Evolutionary conservation across 2,329 filamentous ascomycete genomes (phyloP).

Genomic region (Fusarium redolens): DNA sequence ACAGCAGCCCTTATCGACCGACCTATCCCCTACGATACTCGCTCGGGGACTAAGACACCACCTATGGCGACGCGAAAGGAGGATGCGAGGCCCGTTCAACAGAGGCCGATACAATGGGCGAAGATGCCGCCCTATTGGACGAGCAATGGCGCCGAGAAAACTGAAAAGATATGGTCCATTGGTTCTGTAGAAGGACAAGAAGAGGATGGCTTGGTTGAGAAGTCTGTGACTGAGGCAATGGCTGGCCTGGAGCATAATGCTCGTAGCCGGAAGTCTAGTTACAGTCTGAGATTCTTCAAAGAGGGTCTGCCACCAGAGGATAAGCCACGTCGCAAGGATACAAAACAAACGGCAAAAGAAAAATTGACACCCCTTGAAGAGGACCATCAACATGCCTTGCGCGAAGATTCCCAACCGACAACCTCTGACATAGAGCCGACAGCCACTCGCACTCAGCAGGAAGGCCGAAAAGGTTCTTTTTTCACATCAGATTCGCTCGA

Average conservation of each 20-base stretch:
- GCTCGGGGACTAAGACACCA: slow-evolving; percentile 26
- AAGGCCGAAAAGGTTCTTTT: slow-evolving; percentile 22
- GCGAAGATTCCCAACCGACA: background rate
- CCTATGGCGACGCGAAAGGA: slow-evolving; percentile 21
- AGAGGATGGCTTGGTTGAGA: slow-evolving; percentile 69
- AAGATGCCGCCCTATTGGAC: slow-evolving; percentile 58
- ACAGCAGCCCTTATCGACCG: slow-evolving; percentile 47
- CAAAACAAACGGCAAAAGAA: slow-evolving; percentile 52
- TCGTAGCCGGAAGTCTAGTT: slow-evolving; percentile 74
- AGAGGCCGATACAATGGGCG: slow-evolving; percentile 39
- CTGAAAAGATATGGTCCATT: slow-evolving; percentile 74
- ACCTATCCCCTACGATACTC: slow-evolving; percentile 37
- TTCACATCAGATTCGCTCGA: slow-evolving; percentile 20
- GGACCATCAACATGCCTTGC: slow-evolving; percentile 8
- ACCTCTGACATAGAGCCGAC: slow-evolving; percentile 11
- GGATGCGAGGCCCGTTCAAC: slow-evolving; percentile 25
- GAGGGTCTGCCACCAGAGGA: slow-evolving; percentile 72
- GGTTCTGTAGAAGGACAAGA: slow-evolving; percentile 62
- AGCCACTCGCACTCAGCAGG: slow-evolving; percentile 18
- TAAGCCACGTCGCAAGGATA: slow-evolving; percentile 65
- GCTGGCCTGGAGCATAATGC: slow-evolving; percentile 71
- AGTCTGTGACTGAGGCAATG: slow-evolving; percentile 72
- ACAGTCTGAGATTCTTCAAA: slow-evolving; percentile 74
- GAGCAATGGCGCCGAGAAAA: slow-evolving; percentile 63
- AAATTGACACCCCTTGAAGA: slow-evolving; percentile 55